phyloP scores from a whole-genome alignment of 2,329 filamentous ascomycete genomes.

The Fusarium buxicola region DNA sequence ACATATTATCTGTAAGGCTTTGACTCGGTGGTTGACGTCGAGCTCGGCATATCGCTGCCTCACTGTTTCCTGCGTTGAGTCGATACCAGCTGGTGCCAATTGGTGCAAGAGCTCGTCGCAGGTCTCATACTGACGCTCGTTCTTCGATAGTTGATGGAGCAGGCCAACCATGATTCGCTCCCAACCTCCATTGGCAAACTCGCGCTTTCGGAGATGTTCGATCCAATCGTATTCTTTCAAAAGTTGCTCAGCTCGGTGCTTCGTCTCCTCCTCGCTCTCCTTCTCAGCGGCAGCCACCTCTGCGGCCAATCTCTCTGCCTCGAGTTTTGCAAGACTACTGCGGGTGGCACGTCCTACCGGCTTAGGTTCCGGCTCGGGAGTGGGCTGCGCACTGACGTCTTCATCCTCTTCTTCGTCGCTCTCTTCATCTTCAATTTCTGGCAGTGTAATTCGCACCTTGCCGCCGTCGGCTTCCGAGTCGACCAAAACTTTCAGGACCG shows the following conservation, averaged over 20 bases:
- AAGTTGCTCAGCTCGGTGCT: slow-evolving; percentile 80
- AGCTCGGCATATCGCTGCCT: slow-evolving; percentile 77
- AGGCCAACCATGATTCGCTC: slow-evolving; percentile 89
- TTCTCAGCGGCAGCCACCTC: slow-evolving; percentile 67
- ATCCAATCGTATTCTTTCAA: slow-evolving; percentile 84
- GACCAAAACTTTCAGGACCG: slow-evolving; percentile 88
- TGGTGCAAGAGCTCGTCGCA: slow-evolving; percentile 85
- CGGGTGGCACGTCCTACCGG: slow-evolving; percentile 79
- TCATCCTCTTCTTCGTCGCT: slow-evolving; percentile 73
- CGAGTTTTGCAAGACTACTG: slow-evolving; percentile 85
- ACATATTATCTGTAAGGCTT: slow-evolving; percentile 85
- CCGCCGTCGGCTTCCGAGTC: slow-evolving; percentile 80
- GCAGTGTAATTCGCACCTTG: slow-evolving; percentile 81
- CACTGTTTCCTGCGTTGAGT: slow-evolving; percentile 81
- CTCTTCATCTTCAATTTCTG: slow-evolving; percentile 78
- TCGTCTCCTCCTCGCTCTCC: slow-evolving; percentile 61
- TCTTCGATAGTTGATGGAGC: slow-evolving; percentile 84
- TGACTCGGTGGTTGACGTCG: slow-evolving; percentile 84
- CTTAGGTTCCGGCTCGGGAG: slow-evolving; percentile 78
- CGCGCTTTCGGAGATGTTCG: slow-evolving; percentile 81
- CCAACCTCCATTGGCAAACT: slow-evolving; percentile 92
- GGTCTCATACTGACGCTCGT: slow-evolving; percentile 72
- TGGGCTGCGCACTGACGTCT: slow-evolving; percentile 63
- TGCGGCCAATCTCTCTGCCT: slow-evolving; percentile 75
- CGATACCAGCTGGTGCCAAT: slow-evolving; percentile 81